These are phyloP conservation scores for Stropharia rugosoannulata DNA, from an alignment of 768 basidiomycete genomes.

Conservation along the genomic window DNA sequence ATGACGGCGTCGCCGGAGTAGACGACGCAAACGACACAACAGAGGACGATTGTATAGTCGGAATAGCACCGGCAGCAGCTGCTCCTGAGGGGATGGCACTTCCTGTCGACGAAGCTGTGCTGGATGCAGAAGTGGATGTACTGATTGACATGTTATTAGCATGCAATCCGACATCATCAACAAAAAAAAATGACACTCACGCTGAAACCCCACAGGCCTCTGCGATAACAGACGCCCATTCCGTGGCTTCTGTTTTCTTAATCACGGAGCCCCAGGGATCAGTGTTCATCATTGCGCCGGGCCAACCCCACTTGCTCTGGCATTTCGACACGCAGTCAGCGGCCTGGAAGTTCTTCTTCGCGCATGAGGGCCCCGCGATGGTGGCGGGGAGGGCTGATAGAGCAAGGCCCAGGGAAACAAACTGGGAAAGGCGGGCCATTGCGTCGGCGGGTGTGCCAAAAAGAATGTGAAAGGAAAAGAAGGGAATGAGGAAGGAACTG, in stretches of 20 bases:
- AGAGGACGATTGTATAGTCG: slow-evolving; percentile 13
- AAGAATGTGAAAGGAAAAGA: slow-evolving; percentile 24
- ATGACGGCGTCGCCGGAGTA: slow-evolving; percentile 18
- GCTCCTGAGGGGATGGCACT: slow-evolving; percentile 15
- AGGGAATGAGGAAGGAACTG: slow-evolving; percentile 10
- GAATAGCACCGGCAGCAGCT: slow-evolving; percentile 15
- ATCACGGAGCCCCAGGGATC: slow-evolving; percentile 58
- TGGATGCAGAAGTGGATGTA: slow-evolving; percentile 15
- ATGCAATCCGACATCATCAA: neutral
- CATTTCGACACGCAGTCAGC: slow-evolving; percentile 38
- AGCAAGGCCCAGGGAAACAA: slow-evolving; percentile 33
- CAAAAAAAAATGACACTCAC: slow-evolving; percentile 10
- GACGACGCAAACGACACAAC: slow-evolving; percentile 15
- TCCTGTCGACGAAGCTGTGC: slow-evolving; percentile 20
- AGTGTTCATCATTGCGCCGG: slow-evolving; percentile 47
- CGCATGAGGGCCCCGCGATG: slow-evolving; percentile 47
- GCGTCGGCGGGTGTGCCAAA: slow-evolving; percentile 21
- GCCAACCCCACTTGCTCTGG: slow-evolving; percentile 45
- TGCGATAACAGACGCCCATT: slow-evolving; percentile 35
- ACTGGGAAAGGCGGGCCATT: slow-evolving; percentile 37
- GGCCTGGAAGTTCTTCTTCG: slow-evolving; percentile 33
- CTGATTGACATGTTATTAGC: slow-evolving; percentile 13
- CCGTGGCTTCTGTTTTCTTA: slow-evolving; percentile 27
- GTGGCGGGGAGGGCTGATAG: slow-evolving; percentile 34
- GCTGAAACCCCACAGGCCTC: slow-evolving; percentile 39